Percentiles rank a stretch among this genome's conserved stretches.
These are phyloP conservation scores for Clavispora santaluciae DNA, from an alignment of 805 yeast species.

Conservation along the genomic window DNA sequence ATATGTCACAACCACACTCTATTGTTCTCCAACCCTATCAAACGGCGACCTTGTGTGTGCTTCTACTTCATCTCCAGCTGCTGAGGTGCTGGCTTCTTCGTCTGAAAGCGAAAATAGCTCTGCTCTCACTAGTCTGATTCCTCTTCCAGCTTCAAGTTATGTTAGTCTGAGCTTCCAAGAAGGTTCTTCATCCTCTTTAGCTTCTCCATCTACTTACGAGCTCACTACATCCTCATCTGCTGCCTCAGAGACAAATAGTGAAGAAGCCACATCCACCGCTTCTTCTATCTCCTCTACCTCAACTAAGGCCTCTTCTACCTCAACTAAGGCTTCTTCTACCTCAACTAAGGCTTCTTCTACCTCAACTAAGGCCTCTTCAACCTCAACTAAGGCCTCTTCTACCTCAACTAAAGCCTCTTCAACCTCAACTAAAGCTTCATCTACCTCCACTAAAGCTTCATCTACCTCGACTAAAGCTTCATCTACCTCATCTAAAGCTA, in stretches of 20 bases:
- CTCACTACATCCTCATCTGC: neutral
- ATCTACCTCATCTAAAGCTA: neutral
- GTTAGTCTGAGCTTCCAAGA: too few relatives aligned
- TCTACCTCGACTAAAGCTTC: neutral
- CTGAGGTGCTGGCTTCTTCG: constrained; percentile 3
- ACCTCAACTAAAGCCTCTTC: constrained; percentile 6
- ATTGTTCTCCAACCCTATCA: constrained; percentile 5
- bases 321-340: neutral
- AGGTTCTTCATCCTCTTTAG: too few relatives aligned
- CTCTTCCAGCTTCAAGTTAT: constrained; percentile 15
- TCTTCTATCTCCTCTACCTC: neutral
- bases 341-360: neutral
- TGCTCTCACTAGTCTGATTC: constrained; percentile 6
- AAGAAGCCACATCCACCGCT: neutral
- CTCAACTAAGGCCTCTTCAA: neutral
- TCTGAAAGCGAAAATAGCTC: constrained; percentile 7
- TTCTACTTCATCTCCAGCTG: constrained; percentile 16
- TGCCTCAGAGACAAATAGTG: neutral
- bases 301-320: neutral
- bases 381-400: neutral
- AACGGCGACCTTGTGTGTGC: constrained; percentile 12
- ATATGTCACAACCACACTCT: constrained; percentile 1
- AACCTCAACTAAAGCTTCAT: constrained; percentile 15
- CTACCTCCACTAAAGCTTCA: constrained; percentile 16
- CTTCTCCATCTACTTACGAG: neutral